Evolutionary conservation across 495 filamentous ascomycete genomes (phyloP), one percentile per base, ranked within the genome.

Genomic region (Penicillium samsonianum): DNA sequence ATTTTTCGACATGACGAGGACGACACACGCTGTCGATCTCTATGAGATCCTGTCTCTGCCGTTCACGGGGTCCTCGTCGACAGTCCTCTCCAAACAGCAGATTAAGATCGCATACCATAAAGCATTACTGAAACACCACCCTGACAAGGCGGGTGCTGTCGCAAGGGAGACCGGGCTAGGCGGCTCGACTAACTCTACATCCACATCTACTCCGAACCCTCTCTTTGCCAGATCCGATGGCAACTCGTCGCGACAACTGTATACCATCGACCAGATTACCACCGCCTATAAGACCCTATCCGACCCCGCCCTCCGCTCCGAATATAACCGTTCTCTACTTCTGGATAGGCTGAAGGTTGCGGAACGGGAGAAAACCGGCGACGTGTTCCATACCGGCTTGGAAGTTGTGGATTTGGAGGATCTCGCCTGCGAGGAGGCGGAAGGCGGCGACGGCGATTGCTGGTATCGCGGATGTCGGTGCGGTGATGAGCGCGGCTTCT

Each of bases 381-480:
- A 65, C 31, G 67, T 70, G 1, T 85, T 85, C 65, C 84, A 84
- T 55, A 87, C 87, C 0, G 90, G 89, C 2, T 69, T 91, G 30
- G 90, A 95, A 68, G 82, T 81, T 1, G 80, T 94, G n/a, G 92
- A 96, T 75, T 73, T 96, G 22, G 91, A 94, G 66, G 90, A 91
- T 61, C 69, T 96, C 28, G 70, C 60, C 1, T 85, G 73, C 57
- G 82, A 88, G 53, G 81, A 84, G 23, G 28, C 45, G 3, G 45
- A 48, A 20, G 58, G 51, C 3, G 61, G 40, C 17, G 61, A 50
- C 5, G 48, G 38, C n/a, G 46, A 57, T 16, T 50, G 67, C 22
- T 96, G 89, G 88, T 88, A 82, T 64, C 81, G 84, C 30, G 59
- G 75, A 8, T 96, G 92, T 72, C 83, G 91, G 43, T 96, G 92